Base-by-base conservation (phyloP, 306 rosid species). In the Albizia julibrissin region DNA sequence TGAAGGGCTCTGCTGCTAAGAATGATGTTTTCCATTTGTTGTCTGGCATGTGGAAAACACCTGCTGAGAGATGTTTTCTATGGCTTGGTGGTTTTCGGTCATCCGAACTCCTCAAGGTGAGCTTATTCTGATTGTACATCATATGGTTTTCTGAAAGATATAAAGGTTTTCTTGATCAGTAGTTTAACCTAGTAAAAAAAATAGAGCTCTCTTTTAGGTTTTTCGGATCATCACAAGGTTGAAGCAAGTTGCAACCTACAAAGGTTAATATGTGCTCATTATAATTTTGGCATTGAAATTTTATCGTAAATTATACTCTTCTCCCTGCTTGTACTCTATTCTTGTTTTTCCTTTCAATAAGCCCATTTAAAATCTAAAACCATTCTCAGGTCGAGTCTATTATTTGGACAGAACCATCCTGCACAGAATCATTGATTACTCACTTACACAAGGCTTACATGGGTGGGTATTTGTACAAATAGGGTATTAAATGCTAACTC, bases 31-130 rank as follows among this genome's bases (percentile, higher is more conserved):
- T 93, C 88, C 97, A 93, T 86, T 81, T 93, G 84, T 84, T 93
- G 87, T 91, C 97, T 69, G 97, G 97, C 81, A 93, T 91, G 97
- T 93, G 97, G 97, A 91, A 89, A 88, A 93, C 95, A 42, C 97
- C 97, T 61, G 97, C 97, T 3, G 97, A 93, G 81, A 84, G 97
- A 83, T 93, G 97, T 80, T 93, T 93, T 78, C 77, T 93, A 43
- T 93, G 97, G 97, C 94, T 93, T 56, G 97, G 97, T 49, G 97
- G 95, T 78, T 89, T 93, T 81, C 92, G 97, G 29, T 91, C 97
- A 31, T 93, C 97, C 11, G 97, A 93, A 90, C 90, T 93, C 71
- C 88, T 93, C 68, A 93, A 93, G 95, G 97, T 93, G 85, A 72
- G 78, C 50, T 58, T 52, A 74, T 76, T 40, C 58, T 44, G 82